Conservation (phyloP, 139 green algal genomes). For the Choricystis sp. region DNA sequence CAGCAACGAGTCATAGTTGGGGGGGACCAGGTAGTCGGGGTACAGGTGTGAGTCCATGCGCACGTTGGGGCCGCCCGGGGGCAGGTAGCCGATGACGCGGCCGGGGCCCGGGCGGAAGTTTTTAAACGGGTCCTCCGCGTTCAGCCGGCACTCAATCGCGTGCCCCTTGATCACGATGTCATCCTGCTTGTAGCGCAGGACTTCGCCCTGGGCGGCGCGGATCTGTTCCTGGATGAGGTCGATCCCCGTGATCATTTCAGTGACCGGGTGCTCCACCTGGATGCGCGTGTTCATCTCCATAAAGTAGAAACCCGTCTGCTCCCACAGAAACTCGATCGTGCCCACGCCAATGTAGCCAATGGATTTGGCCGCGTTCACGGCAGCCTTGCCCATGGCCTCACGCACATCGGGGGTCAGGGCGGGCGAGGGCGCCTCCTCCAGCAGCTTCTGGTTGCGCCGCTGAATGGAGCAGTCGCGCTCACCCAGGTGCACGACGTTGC, state of each 20-base stretch:
- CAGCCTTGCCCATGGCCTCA: slow-evolving; percentile 77
- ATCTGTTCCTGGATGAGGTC: slow-evolving; percentile 92
- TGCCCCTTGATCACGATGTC: slow-evolving; percentile 80
- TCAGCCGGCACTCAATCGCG: slow-evolving; percentile 86
- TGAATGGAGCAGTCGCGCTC: slow-evolving; percentile 96
- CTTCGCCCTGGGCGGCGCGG: slow-evolving; percentile 57
- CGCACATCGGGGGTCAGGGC: slow-evolving; percentile 72
- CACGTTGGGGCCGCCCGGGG: slow-evolving; percentile 76
- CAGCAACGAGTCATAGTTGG: slow-evolving; percentile 92
- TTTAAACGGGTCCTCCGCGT: slow-evolving; percentile 85
- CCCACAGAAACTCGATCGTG: slow-evolving; percentile 91
- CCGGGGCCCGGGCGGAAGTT: slow-evolving; percentile 65
- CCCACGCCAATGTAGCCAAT: slow-evolving; percentile 75
- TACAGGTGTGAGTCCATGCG: slow-evolving; percentile 96
- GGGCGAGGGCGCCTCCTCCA: slow-evolving; percentile 86
- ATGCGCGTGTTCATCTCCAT: slow-evolving; percentile 98
- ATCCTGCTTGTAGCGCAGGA: slow-evolving; percentile 57
- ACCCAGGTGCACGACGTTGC: slow-evolving; percentile 87
- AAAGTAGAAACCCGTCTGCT: slow-evolving; percentile 89
- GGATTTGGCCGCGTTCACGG: slow-evolving; percentile 55
- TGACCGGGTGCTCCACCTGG: slow-evolving; percentile 89
- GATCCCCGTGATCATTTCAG: slow-evolving; percentile 85
- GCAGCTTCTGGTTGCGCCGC: slow-evolving; percentile 93
- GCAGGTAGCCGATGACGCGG: slow-evolving; percentile 73
- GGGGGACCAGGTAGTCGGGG: slow-evolving; percentile 82